These are phyloP conservation scores for Coelastrella sp. DNA, from an alignment of 139 green algal species.

Conservation along the genomic window DNA sequence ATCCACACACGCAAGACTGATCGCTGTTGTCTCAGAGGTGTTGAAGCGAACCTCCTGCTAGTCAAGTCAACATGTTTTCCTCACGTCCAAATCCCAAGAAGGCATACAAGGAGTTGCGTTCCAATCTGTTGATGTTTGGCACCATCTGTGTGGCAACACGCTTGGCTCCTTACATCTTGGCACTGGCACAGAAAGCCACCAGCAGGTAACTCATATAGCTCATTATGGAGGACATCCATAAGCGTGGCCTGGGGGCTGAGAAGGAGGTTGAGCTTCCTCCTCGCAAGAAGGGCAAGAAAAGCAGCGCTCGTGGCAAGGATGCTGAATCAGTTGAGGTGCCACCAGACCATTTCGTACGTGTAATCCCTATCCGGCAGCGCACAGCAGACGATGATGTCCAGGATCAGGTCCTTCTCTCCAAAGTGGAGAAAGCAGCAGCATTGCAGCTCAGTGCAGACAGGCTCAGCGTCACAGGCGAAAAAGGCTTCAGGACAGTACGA, in stretches of 20 bases:
- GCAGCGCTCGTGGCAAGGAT: constrained; percentile 40
- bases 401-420: constrained; percentile 61
- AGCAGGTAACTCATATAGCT: not conserved
- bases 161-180: constrained; percentile 72
- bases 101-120: constrained; percentile 55
- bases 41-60: not conserved
- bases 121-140: constrained; percentile 63
- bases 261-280: constrained; percentile 30
- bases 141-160: constrained; percentile 60
- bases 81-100: constrained; percentile 63
- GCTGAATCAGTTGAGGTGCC: constrained; percentile 49
- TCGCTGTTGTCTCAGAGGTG: not conserved
- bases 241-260: constrained; percentile 29
- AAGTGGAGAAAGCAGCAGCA: constrained; percentile 67
- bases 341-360: constrained; percentile 39
- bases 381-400: constrained; percentile 44
- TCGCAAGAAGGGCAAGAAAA: constrained; percentile 44
- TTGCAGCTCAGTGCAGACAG: constrained; percentile 68
- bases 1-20: not conserved
- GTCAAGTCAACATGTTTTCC: constrained; percentile 6
- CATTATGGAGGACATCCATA: constrained; percentile 15
- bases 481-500: constrained; percentile 80
- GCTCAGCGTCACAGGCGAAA: constrained; percentile 69
- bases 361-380: constrained; percentile 5
- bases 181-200: constrained; percentile 46